A percentile compares a stretch with the other conserved stretches of the same genome.
These are phyloP conservation scores for Fusarium globosum DNA, from an alignment of 2,329 filamentous ascomycete genomes.

Conservation along the genomic window DNA sequence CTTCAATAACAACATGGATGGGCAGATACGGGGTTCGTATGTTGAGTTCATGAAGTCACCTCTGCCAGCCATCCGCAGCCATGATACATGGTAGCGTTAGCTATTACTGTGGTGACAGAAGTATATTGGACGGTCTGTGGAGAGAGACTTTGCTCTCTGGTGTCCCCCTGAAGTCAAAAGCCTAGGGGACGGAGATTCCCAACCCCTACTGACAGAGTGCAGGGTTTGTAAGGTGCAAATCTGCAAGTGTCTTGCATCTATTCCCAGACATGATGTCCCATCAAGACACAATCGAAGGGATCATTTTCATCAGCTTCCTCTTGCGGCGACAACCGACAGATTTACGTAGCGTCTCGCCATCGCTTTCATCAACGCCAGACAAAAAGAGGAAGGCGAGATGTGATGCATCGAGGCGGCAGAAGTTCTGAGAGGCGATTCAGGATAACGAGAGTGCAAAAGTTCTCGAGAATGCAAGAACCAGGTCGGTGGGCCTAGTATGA, in stretches of 20 bases:
- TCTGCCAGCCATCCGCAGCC: neutral
- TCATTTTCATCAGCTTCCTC: slow-evolving; percentile 40
- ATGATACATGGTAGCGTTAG: neutral
- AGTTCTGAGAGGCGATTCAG: slow-evolving; percentile 2
- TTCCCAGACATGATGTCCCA: neutral
- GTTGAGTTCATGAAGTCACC: neutral
- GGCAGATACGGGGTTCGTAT: neutral
- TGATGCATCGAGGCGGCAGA: slow-evolving; percentile 13
- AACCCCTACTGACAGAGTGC: neutral
- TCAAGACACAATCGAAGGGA: slow-evolving; percentile 21
- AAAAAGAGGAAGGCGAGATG: slow-evolving; percentile 40
- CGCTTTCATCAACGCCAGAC: slow-evolving; percentile 21
- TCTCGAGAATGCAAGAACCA: slow-evolving; percentile 27
- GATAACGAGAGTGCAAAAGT: slow-evolving; percentile 37
- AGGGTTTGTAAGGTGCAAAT: neutral
- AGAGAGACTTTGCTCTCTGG: neutral
- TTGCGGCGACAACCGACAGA: slow-evolving; percentile 24
- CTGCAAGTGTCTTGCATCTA: slow-evolving; percentile 6
- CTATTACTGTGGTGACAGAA: neutral
- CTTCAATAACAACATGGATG: slow-evolving; percentile 5
- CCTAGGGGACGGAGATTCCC: neutral
- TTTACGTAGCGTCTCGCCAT: slow-evolving; percentile 15
- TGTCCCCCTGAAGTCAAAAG: neutral
- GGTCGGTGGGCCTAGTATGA: neutral
- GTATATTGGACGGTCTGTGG: neutral